Base-by-base conservation (phyloP, 1,284 basidiomycete genomes). In the Pyrrhoderma lamaoense region DNA sequence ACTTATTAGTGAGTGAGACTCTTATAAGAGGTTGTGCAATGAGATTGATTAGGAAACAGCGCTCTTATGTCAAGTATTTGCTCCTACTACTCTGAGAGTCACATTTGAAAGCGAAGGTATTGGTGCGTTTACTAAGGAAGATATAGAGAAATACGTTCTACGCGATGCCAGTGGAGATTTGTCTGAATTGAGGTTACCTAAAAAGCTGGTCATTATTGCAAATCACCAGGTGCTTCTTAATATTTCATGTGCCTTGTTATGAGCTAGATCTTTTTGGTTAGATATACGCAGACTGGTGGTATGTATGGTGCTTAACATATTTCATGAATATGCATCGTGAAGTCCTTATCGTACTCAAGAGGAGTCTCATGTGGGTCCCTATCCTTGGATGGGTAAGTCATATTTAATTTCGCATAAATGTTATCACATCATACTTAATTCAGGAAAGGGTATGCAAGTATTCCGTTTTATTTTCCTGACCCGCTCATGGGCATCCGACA, bases 241-340 rank as follows among this genome's bases (percentile, higher is more conserved):
- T 40, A 7, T n/a, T 8, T 16, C 21, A 14, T 16, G 7, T 40
- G 5, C 5, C 5, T 18, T 40, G 8, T 5, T 14, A 18, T 7
- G 5, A n/a, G 16, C 22, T 38, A 40, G 34, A 21, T n/a, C 25
- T 3, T 13, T 18, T 38, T 45, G 5, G 31, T 39, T 60, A 95
- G 87, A 76, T 89, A 21, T 94, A 96, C 64, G 78, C 82, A 3
- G 93, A 96, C 69, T 90, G 88, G 88, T 90, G 88, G 80, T 95
- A 93, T 61, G 77, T 88, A 34, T 96, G 93, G 93, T 85, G 83
- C 59, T 67, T 94, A 44, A 77, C 81, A 1, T 92, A 91, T 62
- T 89, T 88, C 62, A 76, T 83, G 57, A 77, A 80, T 31, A 76
- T 79, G 8, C 81, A 88, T 64, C 72, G 73, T 53, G 79, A 90